Percentiles rank a stretch among this genome's conserved stretches.
Conservation (phyloP, 768 basidiomycete genomes). For the Polyporus arcularius region DNA sequence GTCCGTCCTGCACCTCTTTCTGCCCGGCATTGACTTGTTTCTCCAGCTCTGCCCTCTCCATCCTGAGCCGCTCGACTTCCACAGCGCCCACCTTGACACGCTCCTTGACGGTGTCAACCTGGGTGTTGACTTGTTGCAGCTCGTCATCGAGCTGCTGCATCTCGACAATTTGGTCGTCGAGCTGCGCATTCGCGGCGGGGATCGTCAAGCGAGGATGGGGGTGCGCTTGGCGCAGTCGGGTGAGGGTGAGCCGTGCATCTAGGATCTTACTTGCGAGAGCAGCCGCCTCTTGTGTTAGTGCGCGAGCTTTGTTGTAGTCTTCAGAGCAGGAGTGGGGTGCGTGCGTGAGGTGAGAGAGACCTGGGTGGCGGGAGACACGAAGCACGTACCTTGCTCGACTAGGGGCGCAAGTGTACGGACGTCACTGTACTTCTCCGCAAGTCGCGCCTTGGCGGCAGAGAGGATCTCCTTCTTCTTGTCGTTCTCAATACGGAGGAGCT, state of each 20-base stretch:
- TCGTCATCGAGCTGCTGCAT: conserved; percentile 78
- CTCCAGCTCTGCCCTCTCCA: conserved; percentile 69
- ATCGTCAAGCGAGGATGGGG: conserved; percentile 81
- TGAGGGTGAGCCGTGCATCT: conserved; percentile 78
- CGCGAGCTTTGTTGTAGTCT: conserved; percentile 65
- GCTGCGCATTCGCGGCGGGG: conserved; percentile 67
- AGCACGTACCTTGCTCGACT: conserved; percentile 61
- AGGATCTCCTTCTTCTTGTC: conserved; percentile 70
- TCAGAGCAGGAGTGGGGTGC: not conserved
- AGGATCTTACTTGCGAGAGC: conserved; percentile 74
- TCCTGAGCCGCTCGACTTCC: conserved; percentile 59
- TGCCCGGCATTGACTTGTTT: conserved; percentile 60
- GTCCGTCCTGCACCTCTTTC: conserved; percentile 57
- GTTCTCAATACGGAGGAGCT: conserved; percentile 58
- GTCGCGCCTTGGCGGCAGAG: conserved; percentile 61
- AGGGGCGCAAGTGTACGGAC: conserved; percentile 63
- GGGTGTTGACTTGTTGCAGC: conserved; percentile 52
- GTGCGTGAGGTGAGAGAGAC: not conserved
- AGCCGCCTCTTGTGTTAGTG: conserved; percentile 54
- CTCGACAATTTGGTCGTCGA: conserved; percentile 74
- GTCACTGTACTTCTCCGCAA: conserved; percentile 64
- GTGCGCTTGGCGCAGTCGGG: conserved; percentile 78
- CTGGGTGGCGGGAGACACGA: not conserved
- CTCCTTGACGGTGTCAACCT: conserved; percentile 57
- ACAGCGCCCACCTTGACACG: conserved; percentile 56